Percentiles rank a stretch among this genome's conserved stretches.
phyloP scores from a whole-genome alignment of 1,139 yeast genomes.

The Saccharomyces hybrid region DNA sequence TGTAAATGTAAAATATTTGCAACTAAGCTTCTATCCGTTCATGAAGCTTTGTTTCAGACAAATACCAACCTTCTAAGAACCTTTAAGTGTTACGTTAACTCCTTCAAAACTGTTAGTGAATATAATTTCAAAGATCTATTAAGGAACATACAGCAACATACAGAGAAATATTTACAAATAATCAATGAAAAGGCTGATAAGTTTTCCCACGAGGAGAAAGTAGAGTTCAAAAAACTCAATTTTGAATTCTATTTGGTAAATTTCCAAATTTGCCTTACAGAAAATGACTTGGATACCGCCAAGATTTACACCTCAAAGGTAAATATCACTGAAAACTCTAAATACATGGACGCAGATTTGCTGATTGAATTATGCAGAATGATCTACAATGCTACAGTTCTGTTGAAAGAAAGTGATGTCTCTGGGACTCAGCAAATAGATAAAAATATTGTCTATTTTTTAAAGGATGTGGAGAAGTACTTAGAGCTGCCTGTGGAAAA shows the following conservation, averaged over 20 bases:
- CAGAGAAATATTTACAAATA: conserved; percentile 10
- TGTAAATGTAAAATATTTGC: conserved; percentile 18
- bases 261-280: conserved; percentile 13
- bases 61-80: conserved; percentile 10
- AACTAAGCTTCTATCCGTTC: conserved; percentile 17
- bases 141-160: conserved; percentile 8
- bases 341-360: conserved; percentile 9
- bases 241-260: conserved; percentile 16
- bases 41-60: conserved; percentile 12
- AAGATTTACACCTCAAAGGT: conserved; percentile 14
- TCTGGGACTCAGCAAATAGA: neutral
- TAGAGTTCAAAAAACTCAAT: conserved; percentile 10
- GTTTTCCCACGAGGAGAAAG: neutral
- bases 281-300: conserved; percentile 19
- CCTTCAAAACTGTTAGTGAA: conserved; percentile 12
- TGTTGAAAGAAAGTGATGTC: neutral
- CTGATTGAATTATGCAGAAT: conserved; percentile 21
- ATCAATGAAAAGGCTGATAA: conserved; percentile 5
- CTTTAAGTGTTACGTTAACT: conserved; percentile 16
- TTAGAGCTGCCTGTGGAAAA: conserved; percentile 12
- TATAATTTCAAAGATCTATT: conserved; percentile 4
- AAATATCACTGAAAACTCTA: conserved; percentile 7
- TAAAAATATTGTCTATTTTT: conserved; percentile 6
- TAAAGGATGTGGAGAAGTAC: conserved; percentile 6
- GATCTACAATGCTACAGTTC: conserved; percentile 15